Evolutionary conservation across 1,284 basidiomycete genomes (phyloP), one percentile per base, ranked within the genome.

Genomic region (Albatrellus sp.): DNA sequence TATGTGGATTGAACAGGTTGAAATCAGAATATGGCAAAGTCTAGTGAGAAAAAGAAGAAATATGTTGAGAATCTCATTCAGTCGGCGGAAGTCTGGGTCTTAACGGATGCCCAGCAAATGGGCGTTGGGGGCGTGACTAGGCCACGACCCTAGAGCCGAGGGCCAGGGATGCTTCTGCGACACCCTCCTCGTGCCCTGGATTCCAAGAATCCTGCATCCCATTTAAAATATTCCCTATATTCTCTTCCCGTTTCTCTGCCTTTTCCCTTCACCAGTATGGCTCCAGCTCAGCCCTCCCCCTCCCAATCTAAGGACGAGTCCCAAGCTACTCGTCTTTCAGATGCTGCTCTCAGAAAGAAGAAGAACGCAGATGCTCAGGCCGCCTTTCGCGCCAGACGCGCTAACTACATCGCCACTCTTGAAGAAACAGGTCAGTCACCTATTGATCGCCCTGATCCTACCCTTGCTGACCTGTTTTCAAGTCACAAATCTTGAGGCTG

Each of bases 341-440:
- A 85, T 60, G 72, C 81, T 30, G 77, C 78, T 33, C 67, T 83
- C 53, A 69, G 83, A 53, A 86, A 86, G 66, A 86, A 85, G 70
- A 89, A 88, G 67, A 88, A 88, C 54, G 84, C 84, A 37, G 81
- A 85, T 58, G 80, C 79, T 1, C 80, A 85, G 63, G 80, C 80
- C 40, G 79, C 78, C 41, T 84, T 82, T 60, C 65, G 76, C 54
- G 74, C 73, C 36, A 68, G 85, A 55, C 71, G 85, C 52, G 81
- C 82, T 42, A 87, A 84, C 62, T 89, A 89, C 60, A 89, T 89
- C 57, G 76, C 82, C 39, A 88, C 84, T n/a, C 73, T 89, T 51
- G 86, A 89, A 60, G 85, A 86, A 62, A 86, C 85, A 68, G 84
- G 84, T 82, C 57, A 50, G 65, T 61, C 50, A 44, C 45, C 48